phyloP scores from a whole-genome alignment of 495 filamentous ascomycete genomes.

The Tuber calosporum region DNA sequence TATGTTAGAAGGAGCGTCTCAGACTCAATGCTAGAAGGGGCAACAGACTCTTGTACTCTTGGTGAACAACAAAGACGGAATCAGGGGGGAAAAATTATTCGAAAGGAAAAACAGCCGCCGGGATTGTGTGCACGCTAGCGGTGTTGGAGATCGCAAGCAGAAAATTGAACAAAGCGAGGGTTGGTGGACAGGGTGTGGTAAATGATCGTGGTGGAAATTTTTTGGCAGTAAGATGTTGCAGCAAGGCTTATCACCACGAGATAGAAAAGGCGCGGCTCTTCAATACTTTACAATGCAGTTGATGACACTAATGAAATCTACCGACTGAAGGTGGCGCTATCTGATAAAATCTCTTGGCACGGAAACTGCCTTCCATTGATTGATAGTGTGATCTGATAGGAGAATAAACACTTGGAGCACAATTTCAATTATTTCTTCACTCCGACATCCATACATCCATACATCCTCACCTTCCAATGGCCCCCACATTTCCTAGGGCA shows the following conservation, averaged over 20 bases:
- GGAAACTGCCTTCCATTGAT: neutral
- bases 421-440: neutral
- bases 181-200: neutral
- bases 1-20: conserved; percentile 4
- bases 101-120: neutral
- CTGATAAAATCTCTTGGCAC: neutral
- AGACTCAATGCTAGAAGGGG: neutral
- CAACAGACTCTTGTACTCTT: neutral
- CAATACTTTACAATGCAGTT: neutral
- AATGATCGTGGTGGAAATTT: conserved; percentile 1
- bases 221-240: neutral
- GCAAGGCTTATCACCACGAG: neutral
- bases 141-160: neutral
- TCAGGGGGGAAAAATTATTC: neutral
- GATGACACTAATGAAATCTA: neutral
- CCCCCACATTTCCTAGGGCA: neutral
- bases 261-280: neutral
- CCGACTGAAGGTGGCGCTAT: neutral
- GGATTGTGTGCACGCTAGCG: neutral
- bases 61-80: neutral
- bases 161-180: neutral
- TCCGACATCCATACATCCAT: neutral
- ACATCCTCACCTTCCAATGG: neutral
- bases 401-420: neutral
- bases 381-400: neutral